A percentile compares a stretch with the other conserved stretches of the same genome.
Conservation (phyloP, 768 basidiomycete species). For the Hortiboletus flavorubellus region DNA sequence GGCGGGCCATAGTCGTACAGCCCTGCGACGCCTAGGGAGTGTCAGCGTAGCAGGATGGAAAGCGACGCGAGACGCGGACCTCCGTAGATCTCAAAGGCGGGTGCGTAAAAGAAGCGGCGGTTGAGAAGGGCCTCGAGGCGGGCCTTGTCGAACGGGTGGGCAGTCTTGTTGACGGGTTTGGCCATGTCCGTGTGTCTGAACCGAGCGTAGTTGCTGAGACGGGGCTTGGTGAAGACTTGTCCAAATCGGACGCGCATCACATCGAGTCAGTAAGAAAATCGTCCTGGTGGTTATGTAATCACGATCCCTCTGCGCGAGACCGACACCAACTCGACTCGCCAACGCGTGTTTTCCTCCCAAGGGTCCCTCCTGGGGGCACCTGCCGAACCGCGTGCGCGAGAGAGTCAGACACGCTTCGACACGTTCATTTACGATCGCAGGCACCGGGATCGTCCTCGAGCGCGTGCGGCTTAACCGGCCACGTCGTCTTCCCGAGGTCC, state of each 20-base stretch:
- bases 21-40: constrained; percentile 73
- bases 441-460: too few species aligned
- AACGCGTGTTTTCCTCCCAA: too few species aligned
- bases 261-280: constrained; percentile 1
- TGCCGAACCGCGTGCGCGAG: too few species aligned
- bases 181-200: constrained; percentile 28
- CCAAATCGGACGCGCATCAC: constrained; percentile 29
- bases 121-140: constrained; percentile 83
- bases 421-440: too few species aligned
- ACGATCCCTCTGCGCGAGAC: too few species aligned
- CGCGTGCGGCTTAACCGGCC: too few species aligned
- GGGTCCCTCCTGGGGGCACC: too few species aligned
- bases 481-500: too few species aligned
- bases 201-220: background rate
- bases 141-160: constrained; percentile 83
- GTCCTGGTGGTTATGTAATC: background rate
- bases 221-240: background rate
- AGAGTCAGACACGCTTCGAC: too few species aligned
- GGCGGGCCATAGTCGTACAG: constrained; percentile 98
- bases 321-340: too few species aligned
- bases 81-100: constrained; percentile 98
- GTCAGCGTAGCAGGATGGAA: background rate
- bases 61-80: constrained; percentile 43
- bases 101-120: constrained; percentile 95
- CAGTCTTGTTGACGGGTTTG: constrained; percentile 64